Evolutionary conservation across 441 rosid genomes (phyloP), one percentile per base, ranked within the genome.

Genomic region (Biscutella laevigata): DNA sequence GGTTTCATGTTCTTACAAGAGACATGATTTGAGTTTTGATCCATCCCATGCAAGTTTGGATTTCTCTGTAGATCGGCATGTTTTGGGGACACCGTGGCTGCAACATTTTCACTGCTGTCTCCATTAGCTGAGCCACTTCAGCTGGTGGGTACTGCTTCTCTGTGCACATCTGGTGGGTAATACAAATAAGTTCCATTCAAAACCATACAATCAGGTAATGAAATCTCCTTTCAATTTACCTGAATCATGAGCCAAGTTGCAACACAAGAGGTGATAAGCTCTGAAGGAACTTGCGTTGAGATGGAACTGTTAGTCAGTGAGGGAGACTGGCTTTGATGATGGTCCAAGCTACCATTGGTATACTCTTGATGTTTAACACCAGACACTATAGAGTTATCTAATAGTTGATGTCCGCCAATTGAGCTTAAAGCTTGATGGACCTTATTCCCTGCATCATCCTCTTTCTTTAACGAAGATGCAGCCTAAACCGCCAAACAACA

Each of bases 1-100:
- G n/a, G 7, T 48, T 13, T 65, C 22, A 53, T 53, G 66, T 45
- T 53, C 42, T 66, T 20, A 94, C 78, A n/a, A 87, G 76, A 37
- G 96, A 84, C 71, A 94, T 66, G 57, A 94, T 85, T 65, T 90
- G 97, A 32, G 83, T 89, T 84, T 83, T 87, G 69, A 94, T 85
- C 67, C 72, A 77, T 56, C 99, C 99, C 99, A 94, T 83, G 47
- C 86, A 90, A 71, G 69, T 83, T 64, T 90, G 82, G 52, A 94
- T 87, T 59, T 94, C 99, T 57, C 83, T 71, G 70, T 79, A 89
- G 42, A 94, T 68, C 0, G 91, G 83, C 68, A 77, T 66, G 71
- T 94, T 94, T 75, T 83, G 86, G 3, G 86, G 67, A 53, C 88
- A 81, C 76, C 74, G 47, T 7, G 99, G 98, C 37, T 75, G 85